Conservation (phyloP, 768 basidiomycete species). For the Podaxis sp. region DNA sequence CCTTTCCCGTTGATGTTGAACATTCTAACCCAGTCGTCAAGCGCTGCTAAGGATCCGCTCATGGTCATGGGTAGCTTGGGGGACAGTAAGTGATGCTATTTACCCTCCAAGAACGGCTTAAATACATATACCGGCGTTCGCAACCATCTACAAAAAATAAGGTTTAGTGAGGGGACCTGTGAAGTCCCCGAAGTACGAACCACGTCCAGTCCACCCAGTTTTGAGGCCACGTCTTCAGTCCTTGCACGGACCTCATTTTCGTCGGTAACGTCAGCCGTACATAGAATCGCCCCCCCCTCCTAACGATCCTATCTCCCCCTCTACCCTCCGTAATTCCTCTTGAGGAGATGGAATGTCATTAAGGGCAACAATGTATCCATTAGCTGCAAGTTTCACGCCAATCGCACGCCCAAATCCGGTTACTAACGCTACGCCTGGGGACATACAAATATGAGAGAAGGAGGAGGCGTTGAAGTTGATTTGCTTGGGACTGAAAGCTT, state of each 20-base stretch:
- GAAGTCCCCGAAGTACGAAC: conserved; percentile 3
- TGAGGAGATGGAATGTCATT: conserved; percentile 27
- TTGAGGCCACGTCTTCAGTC: conserved; percentile 12
- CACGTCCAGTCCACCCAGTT: conserved; percentile 19
- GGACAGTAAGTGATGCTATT: neutral
- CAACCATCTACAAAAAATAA: conserved; percentile 6
- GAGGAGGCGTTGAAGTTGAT: neutral
- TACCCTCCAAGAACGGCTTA: conserved; percentile 8
- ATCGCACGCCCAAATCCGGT: conserved; percentile 47
- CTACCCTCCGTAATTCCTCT: conserved; percentile 10
- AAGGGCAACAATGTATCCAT: conserved; percentile 34
- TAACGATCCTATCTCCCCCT: conserved; percentile 10
- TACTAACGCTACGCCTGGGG: conserved; percentile 31
- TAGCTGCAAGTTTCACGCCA: conserved; percentile 36
- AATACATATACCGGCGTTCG: conserved; percentile 10
- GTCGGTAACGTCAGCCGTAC: conserved; percentile 15
- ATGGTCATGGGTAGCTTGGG: neutral
- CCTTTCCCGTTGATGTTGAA: conserved; percentile 55
- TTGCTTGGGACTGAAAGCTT: neutral
- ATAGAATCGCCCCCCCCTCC: conserved; percentile 12
- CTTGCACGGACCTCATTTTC: conserved; percentile 17
- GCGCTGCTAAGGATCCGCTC: conserved; percentile 21
- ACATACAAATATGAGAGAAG: conserved; percentile 15
- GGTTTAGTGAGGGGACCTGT: neutral
- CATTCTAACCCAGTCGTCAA: conserved; percentile 35